Evolutionary conservation across 2,329 filamentous ascomycete species (phyloP), one percentile per base, ranked within the genome.

Genomic region (Lomentospora prolificans): DNA sequence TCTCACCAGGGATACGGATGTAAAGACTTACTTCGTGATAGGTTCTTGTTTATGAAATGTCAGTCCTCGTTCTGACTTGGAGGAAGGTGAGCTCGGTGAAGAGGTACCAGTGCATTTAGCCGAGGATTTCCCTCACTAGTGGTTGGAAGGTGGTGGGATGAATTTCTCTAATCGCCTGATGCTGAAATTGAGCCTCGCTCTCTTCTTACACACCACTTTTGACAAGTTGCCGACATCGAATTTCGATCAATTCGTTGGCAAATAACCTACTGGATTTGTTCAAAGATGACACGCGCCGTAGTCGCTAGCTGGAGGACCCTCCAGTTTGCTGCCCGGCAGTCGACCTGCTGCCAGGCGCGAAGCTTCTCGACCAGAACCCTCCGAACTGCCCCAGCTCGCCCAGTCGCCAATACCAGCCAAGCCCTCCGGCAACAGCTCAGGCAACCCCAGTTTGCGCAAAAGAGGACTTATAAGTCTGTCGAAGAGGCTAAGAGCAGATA

Each of bases 401-500:
- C 57, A 19, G n/a, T 53, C 17, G 53, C 46, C 53, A 41, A 44
- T 46, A 28, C 30, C 72, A 31, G 69, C 66, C 41, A 48, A 48
- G 22, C 22, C 5, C 22, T 48, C 44, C 44, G 17, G 12, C 53
- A 44, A 14, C 41, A 31, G 28, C n/a, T 31, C 2, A 48, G 25
- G n/a, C 17, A 55, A n/a, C 12, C 9, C 14, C 53, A 48, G 22
- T 27, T 55, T 5, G 10, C 53, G n/a, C 53, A 55, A 19, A 50
- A 30, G 57, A 55, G 58, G 52, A 72, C 70, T 53, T 72, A 65
- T 63, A 80, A 78, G 68, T 81, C 80, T 7, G 74, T 82, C 24
- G 79, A 82, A 63, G 75, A 83, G 69, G 77, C 78, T 50, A 80
- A 78, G 70, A 81, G 77, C 66, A 71, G 79, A 60, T 76, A 82